Evolutionary conservation across 768 basidiomycete species (phyloP), one percentile per base, ranked within the genome.

Genomic region (Crucibulum laeve): DNA sequence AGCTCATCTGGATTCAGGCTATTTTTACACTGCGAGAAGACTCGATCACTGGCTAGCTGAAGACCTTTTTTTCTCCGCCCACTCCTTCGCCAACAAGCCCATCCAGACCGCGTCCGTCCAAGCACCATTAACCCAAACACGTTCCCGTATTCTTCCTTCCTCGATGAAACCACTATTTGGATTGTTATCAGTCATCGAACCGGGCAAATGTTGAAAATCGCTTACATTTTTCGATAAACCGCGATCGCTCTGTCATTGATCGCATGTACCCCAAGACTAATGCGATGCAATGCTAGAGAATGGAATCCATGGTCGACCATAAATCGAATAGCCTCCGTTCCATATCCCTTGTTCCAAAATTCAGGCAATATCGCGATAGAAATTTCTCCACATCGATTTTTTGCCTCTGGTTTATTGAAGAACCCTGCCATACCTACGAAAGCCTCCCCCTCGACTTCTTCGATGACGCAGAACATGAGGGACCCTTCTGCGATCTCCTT

Each of bases 151-250:
- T 15, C 55, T 38, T 4, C 58, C 59, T 44, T 62, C 60, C 37
- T 58, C 56, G 2, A 60, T 55, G 23, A 60, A 60, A 3, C 60
- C 60, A 8, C 60, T 62, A 34, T n/a, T n/a, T n/a, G n/a, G n/a
- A n/a, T n/a, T n/a, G n/a, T n/a, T n/a, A n/a, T n/a, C n/a, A n/a
- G n/a, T n/a, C n/a, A n/a, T n/a, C n/a, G n/a, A n/a, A n/a, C n/a
- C n/a, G n/a, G n/a, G n/a, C n/a, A n/a, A n/a, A n/a, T n/a, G n/a
- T n/a, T n/a, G n/a, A n/a, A n/a, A n/a, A n/a, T n/a, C n/a, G 49
- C 54, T 47, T 24, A 55, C 54, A 53, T 11, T 13, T 42, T 47
- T 8, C 42, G 44, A 30, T 54, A 52, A 5, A 50, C 37, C 13
- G n/a, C 43, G 10, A 50, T 25, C 6, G 53, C 53, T 19, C 47